Base-by-base conservation (phyloP, 2,329 filamentous ascomycete species). In the Xylaria sp. region DNA sequence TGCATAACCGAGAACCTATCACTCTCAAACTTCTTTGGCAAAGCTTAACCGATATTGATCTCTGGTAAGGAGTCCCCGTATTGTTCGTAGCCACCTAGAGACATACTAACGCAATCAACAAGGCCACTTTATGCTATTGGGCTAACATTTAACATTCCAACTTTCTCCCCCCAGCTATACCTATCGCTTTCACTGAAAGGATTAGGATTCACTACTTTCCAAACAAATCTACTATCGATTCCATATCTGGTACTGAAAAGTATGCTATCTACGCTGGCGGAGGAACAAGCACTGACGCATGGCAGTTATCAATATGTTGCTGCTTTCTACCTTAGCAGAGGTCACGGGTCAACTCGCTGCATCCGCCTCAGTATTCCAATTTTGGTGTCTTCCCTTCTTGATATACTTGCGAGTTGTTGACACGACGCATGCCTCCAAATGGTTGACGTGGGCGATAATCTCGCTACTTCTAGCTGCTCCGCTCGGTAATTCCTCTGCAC, bases 301-400 rank as follows among this genome's bases (percentile, higher is more conserved):
- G 23, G 11, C 11, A 75, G 74, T 76, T 15, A 68, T 78, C 31
- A 75, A 73, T 31, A 78, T 77, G 74, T 64, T 79, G 6, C 58
- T 57, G 0, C 62, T 79, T 6, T 77, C 76, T 3, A 78, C 79
- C 38, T 40, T 79, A 9, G 74, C 74, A 47, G 79, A 81, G 72
- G 77, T 76, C 74, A 70, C 83, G 71, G 68, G 83, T 74, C 75
- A 84, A 64, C 79, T 87, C 29, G 77, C 80, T 0, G 73, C 86
- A 6, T 76, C 83, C 25, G 78, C 78, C 21, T 70, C 77, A 68
- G 79, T 83, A 35, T 74, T 80, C 3, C 82, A 87, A 57, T 67
- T 89, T 8, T 90, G 87, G 87, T 79, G 81, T 7, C 75, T 90
- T 1, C 86, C 87, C 0, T 85, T 85, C 60, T 69, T 90, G 23